Base-by-base conservation (phyloP, 2,329 filamentous ascomycete species). In the Neonectria magnoliae region DNA sequence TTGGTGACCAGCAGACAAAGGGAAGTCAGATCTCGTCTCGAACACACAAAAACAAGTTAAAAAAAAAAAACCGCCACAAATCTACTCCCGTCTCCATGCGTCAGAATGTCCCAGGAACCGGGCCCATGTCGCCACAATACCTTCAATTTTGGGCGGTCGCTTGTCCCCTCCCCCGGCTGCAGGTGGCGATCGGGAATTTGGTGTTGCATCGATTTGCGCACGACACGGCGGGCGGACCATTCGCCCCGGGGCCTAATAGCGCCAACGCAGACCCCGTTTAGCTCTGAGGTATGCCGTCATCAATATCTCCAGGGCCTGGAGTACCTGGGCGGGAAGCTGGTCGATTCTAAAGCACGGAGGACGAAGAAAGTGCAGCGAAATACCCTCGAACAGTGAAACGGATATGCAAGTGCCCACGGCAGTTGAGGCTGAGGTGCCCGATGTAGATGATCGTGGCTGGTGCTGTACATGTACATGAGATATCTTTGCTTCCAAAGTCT, bases 101-200 rank as follows among this genome's bases (percentile, higher is more conserved):
- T 20, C 4, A 16, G 5, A 27, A 27, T n/a, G 45, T 29, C 22
- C 45, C 45, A 29, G 22, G 45, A n/a, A 16, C 45, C 22, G 13
- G 25, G 45, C 2, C 4, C 14, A 8, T 48, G 8, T n/a, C 25
- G 45, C 22, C 22, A 48, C 14, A 47, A 47, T 22, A 47, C 44
- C 13, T 22, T 25, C 44, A 25, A 14, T 20, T 48, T 27, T 2
- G 13, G 44, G 22, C 1, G 5, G 44, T 48, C 11, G 20, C 44
- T 48, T 48, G 20, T 27, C n/a, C 22, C 13, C 48, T 29, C 27
- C 27, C 48, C 48, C n/a, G n/a, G 48, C 48, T 29, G 29, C 48
- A 51, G n/a, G 18, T 51, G n/a, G 48, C 48, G 29, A 51, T 51
- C 48, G 48, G 10, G 48, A 31, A 13, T 51, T 51, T 33, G 29